phyloP scores from a whole-genome alignment of 179 eudicot genomes.

The Camellia oleifera region DNA sequence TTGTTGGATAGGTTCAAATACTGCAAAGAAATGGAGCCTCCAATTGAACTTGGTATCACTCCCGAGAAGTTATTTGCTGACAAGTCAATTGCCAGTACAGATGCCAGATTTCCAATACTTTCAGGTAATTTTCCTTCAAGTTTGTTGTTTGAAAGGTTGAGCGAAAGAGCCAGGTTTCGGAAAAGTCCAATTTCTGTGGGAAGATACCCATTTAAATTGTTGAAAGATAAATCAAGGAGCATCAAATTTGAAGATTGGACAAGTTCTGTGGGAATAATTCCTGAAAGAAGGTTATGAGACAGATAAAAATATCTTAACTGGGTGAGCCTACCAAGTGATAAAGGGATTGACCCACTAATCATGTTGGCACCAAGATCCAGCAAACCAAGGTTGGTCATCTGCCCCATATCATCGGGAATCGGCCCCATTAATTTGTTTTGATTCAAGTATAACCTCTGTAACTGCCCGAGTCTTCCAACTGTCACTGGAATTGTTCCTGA shows the following conservation, averaged over 20 bases:
- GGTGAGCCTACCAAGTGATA: neutral
- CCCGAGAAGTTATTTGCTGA: neutral
- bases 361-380: neutral
- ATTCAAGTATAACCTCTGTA: neutral
- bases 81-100: neutral
- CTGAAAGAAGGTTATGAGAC: neutral
- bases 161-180: neutral
- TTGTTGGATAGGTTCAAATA: neutral
- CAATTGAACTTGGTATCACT: neutral
- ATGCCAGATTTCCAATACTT: neutral
- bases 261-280: neutral
- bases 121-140: neutral
- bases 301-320: neutral
- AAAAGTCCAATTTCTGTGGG: neutral
- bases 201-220: neutral
- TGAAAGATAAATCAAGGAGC: neutral
- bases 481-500: neutral
- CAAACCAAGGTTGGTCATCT: neutral
- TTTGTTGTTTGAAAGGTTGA: neutral
- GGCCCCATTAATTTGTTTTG: neutral
- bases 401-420: neutral
- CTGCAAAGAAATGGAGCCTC: neutral
- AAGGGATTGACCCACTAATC: conserved; percentile 6
- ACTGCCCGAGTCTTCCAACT: neutral
- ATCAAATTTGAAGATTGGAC: neutral